These are phyloP conservation scores for Colletotrichum orbiculare DNA, from an alignment of 2,329 filamentous ascomycete genomes.

Conservation along the genomic window DNA sequence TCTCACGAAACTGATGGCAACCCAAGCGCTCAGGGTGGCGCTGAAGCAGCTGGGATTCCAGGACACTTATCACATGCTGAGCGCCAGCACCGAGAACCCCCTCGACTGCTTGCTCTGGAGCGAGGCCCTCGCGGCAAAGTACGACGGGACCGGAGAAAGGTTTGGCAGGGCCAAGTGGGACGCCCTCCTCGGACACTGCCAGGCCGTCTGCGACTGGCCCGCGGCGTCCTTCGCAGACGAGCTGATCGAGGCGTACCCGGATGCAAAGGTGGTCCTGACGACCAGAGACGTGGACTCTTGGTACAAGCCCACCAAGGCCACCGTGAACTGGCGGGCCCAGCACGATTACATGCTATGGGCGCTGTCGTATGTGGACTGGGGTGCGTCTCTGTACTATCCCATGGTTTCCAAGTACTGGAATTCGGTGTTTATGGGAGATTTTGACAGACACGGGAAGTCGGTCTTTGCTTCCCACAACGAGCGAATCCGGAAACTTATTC, in stretches of 20 bases:
- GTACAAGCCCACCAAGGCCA: constrained; percentile 39
- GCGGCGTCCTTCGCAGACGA: constrained; percentile 37
- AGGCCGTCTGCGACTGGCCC: constrained; percentile 41
- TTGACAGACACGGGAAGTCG: constrained; percentile 49
- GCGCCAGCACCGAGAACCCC: constrained; percentile 24
- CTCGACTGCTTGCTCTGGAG: constrained; percentile 71
- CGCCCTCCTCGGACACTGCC: constrained; percentile 43
- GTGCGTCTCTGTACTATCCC: constrained; percentile 74
- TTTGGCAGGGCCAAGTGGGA: constrained; percentile 46
- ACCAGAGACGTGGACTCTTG: constrained; percentile 46
- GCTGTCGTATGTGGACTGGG: constrained; percentile 63
- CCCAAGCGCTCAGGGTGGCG: constrained; percentile 49
- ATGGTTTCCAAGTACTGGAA: constrained; percentile 78
- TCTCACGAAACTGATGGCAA: background rate
- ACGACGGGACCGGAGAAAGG: constrained; percentile 40
- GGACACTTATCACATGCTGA: constrained; percentile 35
- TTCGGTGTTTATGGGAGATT: constrained; percentile 75
- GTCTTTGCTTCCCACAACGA: constrained; percentile 39
- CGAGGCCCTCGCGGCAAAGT: constrained; percentile 70
- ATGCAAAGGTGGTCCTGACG: constrained; percentile 48
- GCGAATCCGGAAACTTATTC: constrained; percentile 14
- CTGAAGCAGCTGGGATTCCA: constrained; percentile 32
- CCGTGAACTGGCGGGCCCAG: constrained; percentile 44
- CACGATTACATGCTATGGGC: constrained; percentile 25
- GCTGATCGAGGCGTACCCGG: constrained; percentile 46